Evolutionary conservation across 805 yeast species (phyloP), one percentile per base, ranked within the genome.

Genomic region (Spencermartinsiella europaea): DNA sequence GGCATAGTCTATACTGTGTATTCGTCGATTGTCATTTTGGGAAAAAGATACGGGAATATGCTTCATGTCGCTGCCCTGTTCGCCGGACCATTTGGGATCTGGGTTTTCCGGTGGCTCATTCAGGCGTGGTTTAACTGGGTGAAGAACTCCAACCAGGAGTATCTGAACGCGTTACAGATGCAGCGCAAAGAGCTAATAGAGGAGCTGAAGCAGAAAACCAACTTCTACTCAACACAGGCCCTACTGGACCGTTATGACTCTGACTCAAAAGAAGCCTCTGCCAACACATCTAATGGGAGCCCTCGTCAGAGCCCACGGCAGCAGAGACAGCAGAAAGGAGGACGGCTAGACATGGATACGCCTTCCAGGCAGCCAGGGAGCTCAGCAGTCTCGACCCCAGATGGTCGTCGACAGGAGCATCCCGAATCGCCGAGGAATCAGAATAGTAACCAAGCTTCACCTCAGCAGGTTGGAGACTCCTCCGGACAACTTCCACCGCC

Each of bases 161-260:
- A 47, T 21, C 54, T 75, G 39, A 63, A 65, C 45, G 45, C 50
- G 10, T 62, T 80, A 44, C 64, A 67, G 46, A 69, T 68, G 20
- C 62, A 70, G 40, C 87, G 81, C 49, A 67, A 69, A 46, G 64
- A 64, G 21, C 79, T 80, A 59, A 72, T 85, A 41, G 84, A 81
- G 19, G 85, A 80, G 50, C 69, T 85, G 64, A 85, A 85, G 64
- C 70, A 75, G 47, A 73, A 78, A 58, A 85, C 95, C 14, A 83
- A 85, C 53, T 91, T 79, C 63, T 76, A 83, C 56, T 74, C 81
- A 12, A 85, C 96, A 0, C 81, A 80, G 63, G 80, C 83, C n/a
- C 71, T 90, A 39, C 67, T 90, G 38, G 76, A 74, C 43, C 73
- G 89, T 57, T 89, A 77, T 54, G 86, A 83, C 21, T 27, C 35